Percentiles rank a stretch among this genome's conserved stretches.
These are phyloP conservation scores for Jamesozyma gamospora DNA, from an alignment of 805 yeast species.

Conservation along the genomic window DNA sequence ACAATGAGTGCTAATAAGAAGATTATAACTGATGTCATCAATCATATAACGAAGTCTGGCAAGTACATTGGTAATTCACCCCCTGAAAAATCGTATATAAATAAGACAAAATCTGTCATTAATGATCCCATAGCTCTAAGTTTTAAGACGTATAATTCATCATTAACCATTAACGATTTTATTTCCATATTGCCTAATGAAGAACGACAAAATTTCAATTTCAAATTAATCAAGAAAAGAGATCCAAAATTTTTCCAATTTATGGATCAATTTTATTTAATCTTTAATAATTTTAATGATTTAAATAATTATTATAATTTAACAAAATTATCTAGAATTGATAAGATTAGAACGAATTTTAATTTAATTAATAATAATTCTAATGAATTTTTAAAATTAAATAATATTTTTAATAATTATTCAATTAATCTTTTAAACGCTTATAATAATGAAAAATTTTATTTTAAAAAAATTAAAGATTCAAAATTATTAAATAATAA, in stretches of 20 bases:
- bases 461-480: conserved; percentile 3
- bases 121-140: neutral
- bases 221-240: conserved; percentile 16
- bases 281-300: conserved; percentile 13
- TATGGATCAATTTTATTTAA: conserved; percentile 18
- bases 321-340: conserved; percentile 11
- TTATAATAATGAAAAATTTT: conserved; percentile 12
- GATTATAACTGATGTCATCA: conserved; percentile 8
- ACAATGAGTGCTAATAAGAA: conserved; percentile 6
- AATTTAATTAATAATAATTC: conserved; percentile 1
- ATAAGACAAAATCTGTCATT: neutral
- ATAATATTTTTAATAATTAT: conserved; percentile 2
- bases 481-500: neutral
- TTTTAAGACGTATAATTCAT: conserved; percentile 18
- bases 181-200: conserved; percentile 9
- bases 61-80: conserved; percentile 10
- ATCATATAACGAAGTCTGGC: conserved; percentile 11
- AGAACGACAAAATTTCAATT: conserved; percentile 1
- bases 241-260: conserved; percentile 26
- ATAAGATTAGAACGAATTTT: conserved; percentile 16
- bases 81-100: too few relatives aligned
- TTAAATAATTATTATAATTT: conserved; percentile 9
- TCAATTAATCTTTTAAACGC: conserved; percentile 15
- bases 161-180: conserved; percentile 16
- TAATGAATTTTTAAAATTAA: neutral